phyloP scores from a whole-genome alignment of 768 basidiomycete genomes.

The Pulveroboletus sp. region DNA sequence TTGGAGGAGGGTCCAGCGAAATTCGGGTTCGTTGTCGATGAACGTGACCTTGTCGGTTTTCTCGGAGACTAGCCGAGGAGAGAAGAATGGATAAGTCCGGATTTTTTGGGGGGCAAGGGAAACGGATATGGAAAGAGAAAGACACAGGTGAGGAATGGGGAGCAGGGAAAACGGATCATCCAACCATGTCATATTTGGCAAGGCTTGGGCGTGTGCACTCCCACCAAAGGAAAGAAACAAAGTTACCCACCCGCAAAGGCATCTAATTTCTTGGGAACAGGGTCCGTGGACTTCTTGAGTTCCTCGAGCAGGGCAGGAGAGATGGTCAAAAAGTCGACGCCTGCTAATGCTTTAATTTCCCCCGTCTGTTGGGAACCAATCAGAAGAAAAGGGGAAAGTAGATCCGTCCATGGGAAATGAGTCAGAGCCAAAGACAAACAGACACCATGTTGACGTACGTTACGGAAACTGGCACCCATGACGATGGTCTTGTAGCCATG shows the following conservation, averaged over 20 bases:
- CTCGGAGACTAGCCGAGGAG: constrained; percentile 41
- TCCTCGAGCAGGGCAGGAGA: constrained; percentile 88
- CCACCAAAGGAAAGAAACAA: background rate
- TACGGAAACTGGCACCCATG: constrained; percentile 99
- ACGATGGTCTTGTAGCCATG: constrained; percentile 98
- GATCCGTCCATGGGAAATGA: constrained; percentile 3
- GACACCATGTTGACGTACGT: constrained; percentile 50
- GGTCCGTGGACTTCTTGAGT: constrained; percentile 75
- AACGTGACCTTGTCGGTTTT: constrained; percentile 74
- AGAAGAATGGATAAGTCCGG: background rate
- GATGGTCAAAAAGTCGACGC: constrained; percentile 98
- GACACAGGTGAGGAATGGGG: background rate
- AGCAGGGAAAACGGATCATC: constrained; percentile 10
- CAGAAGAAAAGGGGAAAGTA: background rate
- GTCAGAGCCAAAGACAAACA: constrained; percentile 1
- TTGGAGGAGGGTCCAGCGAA: constrained; percentile 91
- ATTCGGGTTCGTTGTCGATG: constrained; percentile 92
- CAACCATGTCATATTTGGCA: constrained; percentile 1
- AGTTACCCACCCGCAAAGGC: constrained; percentile 50
- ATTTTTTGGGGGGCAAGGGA: background rate
- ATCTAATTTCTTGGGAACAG: constrained; percentile 85
- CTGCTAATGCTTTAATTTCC: constrained; percentile 93
- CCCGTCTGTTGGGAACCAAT: constrained; percentile 49
- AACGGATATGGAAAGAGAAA: background rate
- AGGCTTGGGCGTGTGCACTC: background rate